These are phyloP conservation scores for Asclepias syriaca DNA, from an alignment of 257 asterid genomes.

Conservation along the genomic window DNA sequence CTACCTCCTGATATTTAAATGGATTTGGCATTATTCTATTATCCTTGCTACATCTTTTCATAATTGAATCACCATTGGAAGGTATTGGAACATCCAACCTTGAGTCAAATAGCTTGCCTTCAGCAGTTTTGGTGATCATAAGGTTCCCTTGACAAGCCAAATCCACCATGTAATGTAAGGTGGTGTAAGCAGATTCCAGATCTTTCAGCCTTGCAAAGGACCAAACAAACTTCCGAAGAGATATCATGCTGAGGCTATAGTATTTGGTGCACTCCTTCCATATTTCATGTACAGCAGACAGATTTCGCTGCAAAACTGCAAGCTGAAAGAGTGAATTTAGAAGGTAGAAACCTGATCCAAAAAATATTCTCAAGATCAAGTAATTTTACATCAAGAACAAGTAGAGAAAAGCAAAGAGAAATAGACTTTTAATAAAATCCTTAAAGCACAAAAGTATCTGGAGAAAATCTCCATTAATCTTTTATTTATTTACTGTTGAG, in stretches of 20 bases:
- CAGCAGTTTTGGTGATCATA: conserved; percentile 37
- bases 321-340: conserved; percentile 57
- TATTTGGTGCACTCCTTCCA: conserved; percentile 67
- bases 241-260: conserved; percentile 45
- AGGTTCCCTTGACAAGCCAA: conserved; percentile 34
- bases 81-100: conserved; percentile 72
- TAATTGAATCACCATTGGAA: conserved; percentile 25
- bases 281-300: conserved; percentile 56
- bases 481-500: neutral
- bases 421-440: neutral
- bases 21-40: conserved; percentile 18
- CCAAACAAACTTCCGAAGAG: conserved; percentile 62
- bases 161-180: conserved; percentile 66
- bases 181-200: conserved; percentile 59
- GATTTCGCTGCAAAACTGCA: conserved; percentile 74
- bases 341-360: conserved; percentile 5
- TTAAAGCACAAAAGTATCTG: neutral
- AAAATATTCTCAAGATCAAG: conserved; percentile 5
- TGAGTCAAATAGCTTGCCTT: conserved; percentile 38
- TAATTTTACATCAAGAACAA: conserved; percentile 1
- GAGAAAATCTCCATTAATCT: neutral
- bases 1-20: conserved; percentile 22
- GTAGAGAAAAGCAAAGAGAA: neutral
- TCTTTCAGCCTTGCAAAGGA: conserved; percentile 69
- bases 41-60: conserved; percentile 20